Conservation (phyloP, 2,329 filamentous ascomycete genomes). For the Cytospora mali region DNA sequence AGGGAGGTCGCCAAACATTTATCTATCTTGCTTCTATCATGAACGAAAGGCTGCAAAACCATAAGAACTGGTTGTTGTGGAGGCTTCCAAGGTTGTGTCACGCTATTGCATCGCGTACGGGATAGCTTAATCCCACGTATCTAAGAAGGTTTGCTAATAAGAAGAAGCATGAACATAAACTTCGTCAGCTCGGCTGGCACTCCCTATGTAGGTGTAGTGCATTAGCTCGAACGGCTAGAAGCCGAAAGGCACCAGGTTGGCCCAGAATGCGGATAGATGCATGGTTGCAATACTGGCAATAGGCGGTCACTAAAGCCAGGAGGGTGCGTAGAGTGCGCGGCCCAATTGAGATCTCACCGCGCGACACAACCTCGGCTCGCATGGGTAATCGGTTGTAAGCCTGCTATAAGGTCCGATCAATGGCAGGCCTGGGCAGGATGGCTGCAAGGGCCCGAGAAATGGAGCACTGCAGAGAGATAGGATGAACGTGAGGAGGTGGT, state of each 20-base stretch:
- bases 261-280: neutral
- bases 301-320: neutral
- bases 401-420: neutral
- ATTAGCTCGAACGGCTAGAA: conserved; percentile 8
- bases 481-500: neutral
- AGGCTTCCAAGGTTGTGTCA: neutral
- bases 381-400: neutral
- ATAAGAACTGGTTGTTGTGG: neutral
- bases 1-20: neutral
- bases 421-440: neutral
- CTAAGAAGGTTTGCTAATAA: conserved; percentile 1
- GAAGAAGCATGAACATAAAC: neutral
- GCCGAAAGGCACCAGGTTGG: neutral
- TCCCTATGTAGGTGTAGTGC: conserved; percentile 10
- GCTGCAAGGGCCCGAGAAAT: neutral
- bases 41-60: neutral
- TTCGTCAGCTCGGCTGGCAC: neutral
- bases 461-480: neutral
- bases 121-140: neutral
- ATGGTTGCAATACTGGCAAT: neutral
- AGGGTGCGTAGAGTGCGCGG: neutral
- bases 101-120: conserved; percentile 14
- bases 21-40: neutral
- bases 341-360: neutral
- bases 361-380: neutral